A percentile compares a stretch with the other conserved stretches of the same genome.
Evolutionary conservation across 768 basidiomycete species (phyloP).

Genomic region (Filobasidium floriforme): DNA sequence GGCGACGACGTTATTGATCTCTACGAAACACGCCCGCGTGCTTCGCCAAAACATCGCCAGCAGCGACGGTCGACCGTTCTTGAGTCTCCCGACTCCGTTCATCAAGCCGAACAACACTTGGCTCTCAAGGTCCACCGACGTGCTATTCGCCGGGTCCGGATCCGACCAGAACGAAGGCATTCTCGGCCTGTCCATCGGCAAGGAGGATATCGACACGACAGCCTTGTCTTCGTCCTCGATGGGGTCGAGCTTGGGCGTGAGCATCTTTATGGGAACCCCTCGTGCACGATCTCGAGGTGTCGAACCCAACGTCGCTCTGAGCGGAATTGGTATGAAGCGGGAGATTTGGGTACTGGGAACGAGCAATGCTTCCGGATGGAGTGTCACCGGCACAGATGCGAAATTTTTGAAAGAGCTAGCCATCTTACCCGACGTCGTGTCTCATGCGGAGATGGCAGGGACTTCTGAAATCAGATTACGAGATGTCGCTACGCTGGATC

Average conservation of each 20-base stretch:
- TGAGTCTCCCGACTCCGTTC: background rate
- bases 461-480: background rate
- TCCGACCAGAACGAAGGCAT: background rate
- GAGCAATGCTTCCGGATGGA: background rate
- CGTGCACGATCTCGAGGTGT: background rate
- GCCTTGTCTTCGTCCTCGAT: background rate
- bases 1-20: background rate
- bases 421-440: background rate
- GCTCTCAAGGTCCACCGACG: conserved; percentile 2
- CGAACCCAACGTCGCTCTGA: background rate
- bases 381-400: background rate
- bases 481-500: conserved; percentile 1
- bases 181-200: background rate
- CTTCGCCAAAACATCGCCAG: background rate
- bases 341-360: background rate
- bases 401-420: conserved; percentile 1
- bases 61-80: background rate
- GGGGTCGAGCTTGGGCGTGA: background rate
- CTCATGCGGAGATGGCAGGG: background rate
- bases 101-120: conserved; percentile 7
- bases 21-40: background rate
- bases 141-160: background rate
- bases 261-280: conserved; percentile 5
- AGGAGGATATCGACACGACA: conserved; percentile 2
- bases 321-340: background rate